A percentile compares a stretch with the other conserved stretches of the same genome.
Conservation (phyloP, 108 stramenopile genomes). For the Skeletonema costatum region DNA sequence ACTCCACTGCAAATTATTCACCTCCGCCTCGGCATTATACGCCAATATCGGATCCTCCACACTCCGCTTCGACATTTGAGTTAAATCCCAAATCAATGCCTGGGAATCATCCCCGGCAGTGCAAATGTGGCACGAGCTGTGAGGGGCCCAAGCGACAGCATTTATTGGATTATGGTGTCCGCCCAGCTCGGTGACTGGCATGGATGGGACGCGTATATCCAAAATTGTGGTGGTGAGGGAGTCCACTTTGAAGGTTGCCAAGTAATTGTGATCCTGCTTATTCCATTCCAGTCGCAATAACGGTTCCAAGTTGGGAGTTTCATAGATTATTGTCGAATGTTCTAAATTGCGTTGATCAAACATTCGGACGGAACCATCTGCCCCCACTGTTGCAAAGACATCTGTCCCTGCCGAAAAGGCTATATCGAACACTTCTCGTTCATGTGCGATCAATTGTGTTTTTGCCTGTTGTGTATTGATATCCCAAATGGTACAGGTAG, state of each 20-base stretch:
- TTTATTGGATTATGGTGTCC: slow-evolving; percentile 94
- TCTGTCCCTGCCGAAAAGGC: slow-evolving; percentile 94
- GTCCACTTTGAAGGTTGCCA: slow-evolving; percentile 94
- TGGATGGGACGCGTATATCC: slow-evolving; percentile 90
- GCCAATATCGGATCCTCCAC: slow-evolving; percentile 98
- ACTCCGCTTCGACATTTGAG: slow-evolving; percentile 73
- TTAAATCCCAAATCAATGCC: slow-evolving; percentile 98
- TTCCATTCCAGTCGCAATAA: slow-evolving; percentile 97
- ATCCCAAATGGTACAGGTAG: slow-evolving; percentile 99
- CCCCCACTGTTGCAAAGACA: slow-evolving; percentile 96
- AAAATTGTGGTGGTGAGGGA: slow-evolving; percentile 84
- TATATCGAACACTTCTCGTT: slow-evolving; percentile 98
- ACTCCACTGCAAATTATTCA: slow-evolving; percentile 98
- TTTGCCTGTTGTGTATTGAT: slow-evolving; percentile 76
- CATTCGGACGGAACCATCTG: slow-evolving; percentile 96
- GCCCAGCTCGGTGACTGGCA: slow-evolving; percentile 80
- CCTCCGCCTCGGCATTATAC: slow-evolving; percentile 95
- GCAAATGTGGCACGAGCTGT: slow-evolving; percentile 96
- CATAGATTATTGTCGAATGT: slow-evolving; percentile 98
- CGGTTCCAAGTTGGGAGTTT: slow-evolving; percentile 90
- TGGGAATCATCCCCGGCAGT: slow-evolving; percentile 95
- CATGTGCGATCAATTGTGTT: slow-evolving; percentile 99
- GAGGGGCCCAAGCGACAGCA: slow-evolving; percentile 98
- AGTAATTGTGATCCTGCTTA: slow-evolving; percentile 98
- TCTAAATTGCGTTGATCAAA: slow-evolving; percentile 97